Conservation (phyloP, 108 stramenopile species). For the Skeletonema marinoi region DNA sequence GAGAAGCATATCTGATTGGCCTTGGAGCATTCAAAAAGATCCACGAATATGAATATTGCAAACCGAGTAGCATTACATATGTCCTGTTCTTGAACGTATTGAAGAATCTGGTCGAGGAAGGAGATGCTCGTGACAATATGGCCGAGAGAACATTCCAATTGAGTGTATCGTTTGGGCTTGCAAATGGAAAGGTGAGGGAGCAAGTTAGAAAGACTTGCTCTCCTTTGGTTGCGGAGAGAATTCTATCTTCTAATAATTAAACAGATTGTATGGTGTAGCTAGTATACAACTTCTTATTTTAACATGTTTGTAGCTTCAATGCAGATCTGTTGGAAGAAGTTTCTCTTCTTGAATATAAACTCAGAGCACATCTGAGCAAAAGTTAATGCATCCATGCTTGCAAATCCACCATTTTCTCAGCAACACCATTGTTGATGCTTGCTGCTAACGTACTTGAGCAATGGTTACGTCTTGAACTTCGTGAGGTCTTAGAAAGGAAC, state of each 20-base stretch:
- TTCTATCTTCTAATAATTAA: constrained; percentile 5
- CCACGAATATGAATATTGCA: constrained; percentile 32
- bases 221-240: constrained; percentile 18
- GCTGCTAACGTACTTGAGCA: background rate
- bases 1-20: constrained; percentile 34
- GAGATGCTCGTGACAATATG: constrained; percentile 41
- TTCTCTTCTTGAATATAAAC: too few species aligned
- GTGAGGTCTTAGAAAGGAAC: background rate
- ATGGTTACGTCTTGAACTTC: background rate
- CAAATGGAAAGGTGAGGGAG: constrained; percentile 14
- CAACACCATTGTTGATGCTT: too few species aligned
- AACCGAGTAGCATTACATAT: constrained; percentile 37
- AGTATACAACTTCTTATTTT: background rate
- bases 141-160: constrained; percentile 33
- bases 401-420: too few species aligned
- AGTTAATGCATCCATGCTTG: too few species aligned
- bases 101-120: constrained; percentile 29
- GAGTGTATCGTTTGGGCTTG: constrained; percentile 15
- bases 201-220: constrained; percentile 34
- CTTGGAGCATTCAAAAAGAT: constrained; percentile 30
- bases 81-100: constrained; percentile 30
- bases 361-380: too few species aligned
- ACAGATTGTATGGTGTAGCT: background rate
- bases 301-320: background rate
- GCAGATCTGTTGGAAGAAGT: background rate